These are phyloP conservation scores for Chrysoporthe puriensis DNA, from an alignment of 2,329 filamentous ascomycete species.

Conservation along the genomic window DNA sequence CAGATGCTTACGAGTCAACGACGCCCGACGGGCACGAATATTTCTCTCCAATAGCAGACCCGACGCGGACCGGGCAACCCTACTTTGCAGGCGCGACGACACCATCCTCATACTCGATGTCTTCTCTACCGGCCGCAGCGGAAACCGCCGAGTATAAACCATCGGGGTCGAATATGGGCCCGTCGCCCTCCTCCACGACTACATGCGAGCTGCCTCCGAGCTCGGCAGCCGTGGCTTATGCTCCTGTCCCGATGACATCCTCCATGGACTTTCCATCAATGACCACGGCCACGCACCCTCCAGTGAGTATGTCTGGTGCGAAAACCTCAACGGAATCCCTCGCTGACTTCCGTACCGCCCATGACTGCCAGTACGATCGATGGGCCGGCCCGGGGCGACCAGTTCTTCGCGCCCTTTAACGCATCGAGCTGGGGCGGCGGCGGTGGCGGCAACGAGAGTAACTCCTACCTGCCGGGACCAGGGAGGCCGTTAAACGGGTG, in stretches of 20 bases:
- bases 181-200: conserved; percentile 12
- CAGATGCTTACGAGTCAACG: conserved; percentile 20
- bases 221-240: conserved; percentile 5
- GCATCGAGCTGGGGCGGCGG: conserved; percentile 14
- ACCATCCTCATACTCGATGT: conserved; percentile 23
- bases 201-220: conserved; percentile 15
- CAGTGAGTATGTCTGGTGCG: conserved; percentile 23
- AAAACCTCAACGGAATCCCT: background rate
- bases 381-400: conserved; percentile 15
- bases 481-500: conserved; percentile 22
- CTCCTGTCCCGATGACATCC: conserved; percentile 14
- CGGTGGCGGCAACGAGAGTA: conserved; percentile 14
- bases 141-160: conserved; percentile 18
- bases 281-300: conserved; percentile 22
- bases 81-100: conserved; percentile 19
- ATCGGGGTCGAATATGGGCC: conserved; percentile 18
- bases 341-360: conserved; percentile 23
- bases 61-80: conserved; percentile 11
- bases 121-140: conserved; percentile 15
- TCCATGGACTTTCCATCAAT: conserved; percentile 25
- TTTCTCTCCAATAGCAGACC: conserved; percentile 20
- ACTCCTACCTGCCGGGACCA: conserved; percentile 16
- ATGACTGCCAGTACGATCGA: conserved; percentile 17
- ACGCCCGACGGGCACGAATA: conserved; percentile 15
- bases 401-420: conserved; percentile 24